Conservation (phyloP, 2,329 filamentous ascomycete genomes). For the Decorospora gaudefroyi region DNA sequence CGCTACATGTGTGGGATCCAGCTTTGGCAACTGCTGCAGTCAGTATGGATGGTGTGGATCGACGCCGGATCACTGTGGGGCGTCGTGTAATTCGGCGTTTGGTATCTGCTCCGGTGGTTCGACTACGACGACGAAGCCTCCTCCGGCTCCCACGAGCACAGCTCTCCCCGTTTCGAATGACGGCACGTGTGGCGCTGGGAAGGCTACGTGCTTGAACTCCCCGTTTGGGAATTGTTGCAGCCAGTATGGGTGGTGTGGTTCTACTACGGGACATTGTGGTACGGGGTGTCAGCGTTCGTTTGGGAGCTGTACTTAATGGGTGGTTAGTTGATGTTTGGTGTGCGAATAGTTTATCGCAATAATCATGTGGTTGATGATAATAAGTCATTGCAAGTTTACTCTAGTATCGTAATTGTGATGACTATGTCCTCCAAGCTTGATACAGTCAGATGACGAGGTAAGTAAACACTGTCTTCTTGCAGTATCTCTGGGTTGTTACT, state of each 20-base stretch:
- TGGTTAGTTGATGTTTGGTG: no score
- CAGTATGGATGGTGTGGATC: slow-evolving; percentile 50
- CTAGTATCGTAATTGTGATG: no score
- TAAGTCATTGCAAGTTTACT: no score
- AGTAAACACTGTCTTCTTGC: no score
- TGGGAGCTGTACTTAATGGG: background rate
- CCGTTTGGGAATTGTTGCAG: slow-evolving; percentile 20
- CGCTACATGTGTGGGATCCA: slow-evolving; percentile 35
- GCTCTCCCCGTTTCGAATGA: slow-evolving; percentile 10
- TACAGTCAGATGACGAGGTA: no score
- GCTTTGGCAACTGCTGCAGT: slow-evolving; percentile 54
- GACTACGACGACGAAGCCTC: background rate
- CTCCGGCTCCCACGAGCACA: background rate
- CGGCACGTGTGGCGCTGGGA: slow-evolving; percentile 14
- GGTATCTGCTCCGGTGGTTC: slow-evolving; percentile 27
- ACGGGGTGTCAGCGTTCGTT: slow-evolving; percentile 16
- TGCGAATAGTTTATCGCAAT: no score
- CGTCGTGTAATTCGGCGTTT: slow-evolving; percentile 41
- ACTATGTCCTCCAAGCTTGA: no score
- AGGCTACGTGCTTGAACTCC: slow-evolving; percentile 15
- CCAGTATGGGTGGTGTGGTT: slow-evolving; percentile 21
- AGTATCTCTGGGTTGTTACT: no score
- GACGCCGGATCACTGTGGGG: slow-evolving; percentile 36
- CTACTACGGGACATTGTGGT: slow-evolving; percentile 16
- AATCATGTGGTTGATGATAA: no score